Conservation (phyloP, 2,329 filamentous ascomycete genomes). For the Beauveria asiatica region DNA sequence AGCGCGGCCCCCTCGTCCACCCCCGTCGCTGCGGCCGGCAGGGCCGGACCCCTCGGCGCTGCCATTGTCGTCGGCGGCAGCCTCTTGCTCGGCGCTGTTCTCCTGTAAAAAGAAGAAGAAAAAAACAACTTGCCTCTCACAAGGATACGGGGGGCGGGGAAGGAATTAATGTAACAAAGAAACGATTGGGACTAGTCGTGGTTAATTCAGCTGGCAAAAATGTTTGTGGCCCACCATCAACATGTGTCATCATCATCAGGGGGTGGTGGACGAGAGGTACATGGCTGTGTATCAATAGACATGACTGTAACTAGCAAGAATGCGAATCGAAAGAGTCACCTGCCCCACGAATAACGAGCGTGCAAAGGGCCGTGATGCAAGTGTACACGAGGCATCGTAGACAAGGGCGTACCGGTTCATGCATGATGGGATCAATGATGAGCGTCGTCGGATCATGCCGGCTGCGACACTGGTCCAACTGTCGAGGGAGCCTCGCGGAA, state of each 20-base stretch:
- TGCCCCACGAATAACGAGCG: neutral
- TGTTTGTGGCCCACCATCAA: neutral
- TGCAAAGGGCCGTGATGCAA: neutral
- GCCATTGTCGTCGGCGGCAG: slow-evolving; percentile 11
- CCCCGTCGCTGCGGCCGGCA: neutral
- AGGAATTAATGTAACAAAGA: neutral
- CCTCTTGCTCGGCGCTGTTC: slow-evolving; percentile 11
- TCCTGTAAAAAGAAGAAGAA: slow-evolving; percentile 5
- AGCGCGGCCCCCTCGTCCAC: neutral
- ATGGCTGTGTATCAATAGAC: slow-evolving; percentile 6
- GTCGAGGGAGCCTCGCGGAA: neutral
- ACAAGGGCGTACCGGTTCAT: neutral
- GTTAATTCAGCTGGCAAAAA: neutral
- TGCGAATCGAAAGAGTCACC: neutral
- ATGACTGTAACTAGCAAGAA: neutral
- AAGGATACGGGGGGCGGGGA: no score
- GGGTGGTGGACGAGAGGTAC: neutral
- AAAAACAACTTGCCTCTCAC: no score
- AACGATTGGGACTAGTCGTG: neutral
- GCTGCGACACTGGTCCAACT: neutral
- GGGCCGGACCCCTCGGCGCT: neutral
- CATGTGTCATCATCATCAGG: neutral
- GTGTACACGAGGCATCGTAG: neutral
- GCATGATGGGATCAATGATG: neutral
- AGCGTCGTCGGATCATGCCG: slow-evolving; percentile 7